Evolutionary conservation across 192 early-diverging fungal species (phyloP).

Genomic region (Piromyces finnis): DNA sequence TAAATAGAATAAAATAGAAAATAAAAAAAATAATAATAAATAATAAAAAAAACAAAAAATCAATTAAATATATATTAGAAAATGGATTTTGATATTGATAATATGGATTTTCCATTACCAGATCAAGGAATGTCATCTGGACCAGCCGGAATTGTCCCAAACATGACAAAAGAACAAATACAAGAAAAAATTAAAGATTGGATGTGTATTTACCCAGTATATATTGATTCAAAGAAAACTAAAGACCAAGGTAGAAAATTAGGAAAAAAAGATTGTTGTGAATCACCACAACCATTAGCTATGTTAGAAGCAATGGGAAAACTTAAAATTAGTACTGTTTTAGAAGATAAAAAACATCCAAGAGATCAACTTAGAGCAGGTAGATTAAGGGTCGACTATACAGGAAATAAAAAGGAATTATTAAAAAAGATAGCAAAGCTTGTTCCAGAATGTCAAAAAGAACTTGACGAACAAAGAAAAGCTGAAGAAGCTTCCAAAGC

Average conservation of each 20-base stretch:
- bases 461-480: background rate
- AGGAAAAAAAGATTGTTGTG: background rate
- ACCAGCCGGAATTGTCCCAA: too few relatives aligned
- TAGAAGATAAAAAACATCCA: background rate
- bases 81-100: background rate
- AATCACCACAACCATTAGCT: background rate
- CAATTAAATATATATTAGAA: background rate
- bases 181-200: background rate
- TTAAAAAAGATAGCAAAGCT: background rate
- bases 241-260: background rate
- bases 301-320: background rate
- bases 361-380: background rate
- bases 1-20: background rate
- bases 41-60: background rate
- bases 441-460: background rate
- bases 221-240: background rate
- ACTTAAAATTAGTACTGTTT: background rate
- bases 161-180: background rate
- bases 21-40: too few relatives aligned
- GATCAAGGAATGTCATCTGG: background rate
- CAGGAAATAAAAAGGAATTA: background rate
- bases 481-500: background rate
- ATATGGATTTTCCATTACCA: background rate
- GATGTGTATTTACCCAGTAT: background rate
- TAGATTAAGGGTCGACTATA: background rate